phyloP scores from a whole-genome alignment of 257 asterid genomes.

The Marsdenia floribunda region DNA sequence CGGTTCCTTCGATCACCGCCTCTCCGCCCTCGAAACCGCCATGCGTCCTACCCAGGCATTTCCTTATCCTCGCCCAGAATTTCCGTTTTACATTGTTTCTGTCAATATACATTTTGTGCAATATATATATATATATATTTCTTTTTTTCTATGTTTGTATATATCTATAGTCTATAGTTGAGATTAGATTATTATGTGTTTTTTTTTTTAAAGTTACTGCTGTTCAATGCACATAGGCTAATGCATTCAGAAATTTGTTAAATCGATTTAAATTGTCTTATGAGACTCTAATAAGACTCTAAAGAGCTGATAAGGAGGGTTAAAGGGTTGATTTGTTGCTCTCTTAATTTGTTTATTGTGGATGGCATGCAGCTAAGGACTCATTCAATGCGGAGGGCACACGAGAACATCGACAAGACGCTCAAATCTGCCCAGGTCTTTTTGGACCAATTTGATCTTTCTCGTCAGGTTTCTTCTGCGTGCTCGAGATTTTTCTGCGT shows the following conservation, averaged over 20 bases:
- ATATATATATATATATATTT: no score
- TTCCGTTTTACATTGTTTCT: neutral
- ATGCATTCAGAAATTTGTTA: neutral
- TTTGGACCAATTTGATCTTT: slow-evolving; percentile 68
- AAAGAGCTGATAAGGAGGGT: no score
- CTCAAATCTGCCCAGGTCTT: slow-evolving; percentile 67
- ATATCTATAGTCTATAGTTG: neutral
- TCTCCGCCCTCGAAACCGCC: slow-evolving; percentile 98
- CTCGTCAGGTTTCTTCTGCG: slow-evolving; percentile 50
- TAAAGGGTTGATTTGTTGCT: neutral
- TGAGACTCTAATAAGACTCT: no score
- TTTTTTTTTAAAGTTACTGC: neutral
- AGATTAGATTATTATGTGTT: neutral
- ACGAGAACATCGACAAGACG: slow-evolving; percentile 81
- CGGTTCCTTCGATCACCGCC: slow-evolving; percentile 94
- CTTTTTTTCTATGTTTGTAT: no score
- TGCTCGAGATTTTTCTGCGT: neutral
- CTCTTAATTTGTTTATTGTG: neutral
- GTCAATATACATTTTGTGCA: neutral
- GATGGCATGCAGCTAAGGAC: slow-evolving; percentile 68
- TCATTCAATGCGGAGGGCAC: slow-evolving; percentile 88
- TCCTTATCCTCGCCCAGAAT: neutral
- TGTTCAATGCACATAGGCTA: neutral
- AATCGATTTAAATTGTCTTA: no score
- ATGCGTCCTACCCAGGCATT: slow-evolving; percentile 98